Base-by-base conservation (phyloP, 2,329 filamentous ascomycete species). In the Rugonectria rugulosa region DNA sequence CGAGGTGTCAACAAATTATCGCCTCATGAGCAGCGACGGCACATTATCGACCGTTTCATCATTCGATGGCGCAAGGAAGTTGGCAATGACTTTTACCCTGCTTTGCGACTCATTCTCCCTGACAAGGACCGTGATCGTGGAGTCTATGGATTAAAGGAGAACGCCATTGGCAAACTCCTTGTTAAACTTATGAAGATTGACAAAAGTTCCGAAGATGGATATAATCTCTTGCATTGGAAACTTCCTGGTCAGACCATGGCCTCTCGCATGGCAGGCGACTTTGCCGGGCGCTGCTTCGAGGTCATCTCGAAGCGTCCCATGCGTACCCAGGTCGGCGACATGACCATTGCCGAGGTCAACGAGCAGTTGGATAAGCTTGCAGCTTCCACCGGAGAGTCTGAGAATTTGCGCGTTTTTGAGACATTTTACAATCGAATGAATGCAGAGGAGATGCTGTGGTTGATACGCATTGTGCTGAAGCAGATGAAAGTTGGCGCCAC, bases 111-210 rank as follows among this genome's bases (percentile, higher is more conserved):
- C 41, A 97, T 98, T 53, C 81, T 97, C 4, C 93, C 94, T 0
- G 92, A 96, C 67, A 96, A 96, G 70, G 95, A 99, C 69, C 86
- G 92, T 32, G 92, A 98, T 68, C 86, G 95, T 42, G 89, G 90
- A 15, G 92, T 97, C 79, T 99, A 98, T 68, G 92, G 94, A 1
- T 79, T 99, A 34, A 98, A 98, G 70, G 95, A 99, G 77, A 93
- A 89, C 70, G 85, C 88, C 5, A 92, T 99, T 56, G 94, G 89
- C 9, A 97, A 92, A 70, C 77, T 98, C 17, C 79, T 98, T n/a
- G 90, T 97, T 55, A 94, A 92, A 70, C 83, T 97, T 32, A 89
- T 97, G 80, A 94, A 93, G 70, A 96, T 99, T 66, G 89, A 93
- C 76, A 91, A 89, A 67, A 88, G 93, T 66, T 96, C 92, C 0